Evolutionary conservation across 2,329 filamentous ascomycete genomes (phyloP), one percentile per base, ranked within the genome.

Genomic region (Polychaeton citri): DNA sequence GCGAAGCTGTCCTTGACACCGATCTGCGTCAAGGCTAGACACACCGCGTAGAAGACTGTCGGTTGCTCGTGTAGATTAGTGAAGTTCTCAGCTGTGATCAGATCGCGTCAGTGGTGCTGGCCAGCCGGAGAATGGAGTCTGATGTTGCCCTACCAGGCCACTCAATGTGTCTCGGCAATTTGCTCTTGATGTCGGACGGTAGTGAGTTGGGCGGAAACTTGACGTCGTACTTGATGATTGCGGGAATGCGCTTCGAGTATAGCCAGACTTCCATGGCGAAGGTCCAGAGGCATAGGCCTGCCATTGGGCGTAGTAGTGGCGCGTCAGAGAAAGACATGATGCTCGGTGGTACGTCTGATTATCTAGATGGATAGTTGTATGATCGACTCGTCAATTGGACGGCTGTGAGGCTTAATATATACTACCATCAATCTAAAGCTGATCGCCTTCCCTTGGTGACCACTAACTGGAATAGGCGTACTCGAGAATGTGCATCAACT

Each of bases 11-110:
- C 48, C 8, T 42, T 33, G 3, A 42, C 43, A n/a, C 47, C 49
- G 20, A 58, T 35, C 15, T 58, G 32, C 2, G 58, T 57, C 21
- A 66, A 42, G 1, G 53, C 51, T 5, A 65, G 47, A 2, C 45
- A 41, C 2, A 53, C 40, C 13, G 60, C 61, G 47, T 64, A 66
- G 50, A 66, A 66, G 30, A 59, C 55, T 2, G 59, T 62, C 12
- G 63, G 63, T 43, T 65, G 61, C 48, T 66, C 61, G 38, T 58
- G 47, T 33, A 65, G 48, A 38, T 66, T 54, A 44, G 62, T 61
- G 49, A 53, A 65, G 43, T 66, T 66, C 42, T 64, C 61, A 8
- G 56, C 57, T 36, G 56, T 55, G 51, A 52, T 61, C 37, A 53
- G 53, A n/a, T n/a, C n/a, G n/a, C n/a, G 40, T n/a, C 40, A 38